Conservation (phyloP, 1,139 yeast genomes). For the Candida labiduridarum region DNA sequence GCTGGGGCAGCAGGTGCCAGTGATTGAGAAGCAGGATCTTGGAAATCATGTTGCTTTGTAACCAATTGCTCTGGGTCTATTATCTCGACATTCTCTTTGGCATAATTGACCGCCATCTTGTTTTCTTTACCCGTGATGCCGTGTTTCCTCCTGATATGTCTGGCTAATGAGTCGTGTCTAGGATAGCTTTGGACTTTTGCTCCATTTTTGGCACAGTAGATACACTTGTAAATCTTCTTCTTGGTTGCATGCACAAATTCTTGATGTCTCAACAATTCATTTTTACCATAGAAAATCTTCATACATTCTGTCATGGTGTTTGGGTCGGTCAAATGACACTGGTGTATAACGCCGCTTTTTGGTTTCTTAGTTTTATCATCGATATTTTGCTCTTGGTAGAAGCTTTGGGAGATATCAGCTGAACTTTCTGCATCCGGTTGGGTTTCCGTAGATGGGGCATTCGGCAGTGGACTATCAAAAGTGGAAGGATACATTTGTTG, state of each 20-base stretch:
- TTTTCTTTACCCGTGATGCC: slow-evolving; percentile 51
- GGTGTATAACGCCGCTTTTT: slow-evolving; percentile 41
- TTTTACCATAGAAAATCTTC: slow-evolving; percentile 49
- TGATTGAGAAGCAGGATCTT: slow-evolving; percentile 4
- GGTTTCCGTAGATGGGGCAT: background rate
- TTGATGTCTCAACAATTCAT: slow-evolving; percentile 48
- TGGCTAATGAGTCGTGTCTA: slow-evolving; percentile 48
- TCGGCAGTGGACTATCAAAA: background rate
- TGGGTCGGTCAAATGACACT: slow-evolving; percentile 47
- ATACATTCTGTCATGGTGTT: slow-evolving; percentile 32
- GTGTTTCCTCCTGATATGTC: slow-evolving; percentile 50
- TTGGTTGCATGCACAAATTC: slow-evolving; percentile 53
- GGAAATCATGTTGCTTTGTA: slow-evolving; percentile 9
- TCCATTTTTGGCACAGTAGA: slow-evolving; percentile 42
- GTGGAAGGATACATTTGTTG: background rate
- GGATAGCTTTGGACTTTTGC: slow-evolving; percentile 48
- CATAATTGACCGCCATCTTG: slow-evolving; percentile 50
- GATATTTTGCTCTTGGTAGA: background rate
- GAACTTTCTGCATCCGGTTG: slow-evolving; percentile 3
- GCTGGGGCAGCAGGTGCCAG: background rate
- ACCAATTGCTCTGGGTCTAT: slow-evolving; percentile 25
- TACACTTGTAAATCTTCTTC: slow-evolving; percentile 46
- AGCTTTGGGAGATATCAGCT: background rate
- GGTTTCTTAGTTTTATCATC: slow-evolving; percentile 22
- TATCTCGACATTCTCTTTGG: slow-evolving; percentile 46